Conservation (phyloP, 1,284 basidiomycete species). For the Ustilago bromivora region DNA sequence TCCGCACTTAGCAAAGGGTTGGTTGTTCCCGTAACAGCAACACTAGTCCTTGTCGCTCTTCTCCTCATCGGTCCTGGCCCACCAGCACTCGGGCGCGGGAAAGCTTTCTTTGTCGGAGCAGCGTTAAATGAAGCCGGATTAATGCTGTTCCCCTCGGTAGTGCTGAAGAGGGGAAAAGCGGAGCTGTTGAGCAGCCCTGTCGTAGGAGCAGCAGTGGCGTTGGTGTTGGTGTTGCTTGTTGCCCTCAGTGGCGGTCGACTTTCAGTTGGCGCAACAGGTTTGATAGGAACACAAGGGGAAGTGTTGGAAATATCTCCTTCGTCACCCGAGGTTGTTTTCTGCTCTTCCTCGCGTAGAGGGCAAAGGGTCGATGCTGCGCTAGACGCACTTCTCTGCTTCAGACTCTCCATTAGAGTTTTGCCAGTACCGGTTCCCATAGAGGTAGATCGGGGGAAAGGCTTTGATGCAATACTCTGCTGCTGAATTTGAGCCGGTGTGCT, state of each 20-base stretch:
- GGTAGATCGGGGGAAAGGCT: slow-evolving; percentile 15
- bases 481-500: slow-evolving; percentile 20
- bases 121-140: slow-evolving; percentile 7
- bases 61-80: slow-evolving; percentile 39
- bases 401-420: not conserved
- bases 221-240: slow-evolving; percentile 23
- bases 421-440: slow-evolving; percentile 1
- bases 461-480: slow-evolving; percentile 12
- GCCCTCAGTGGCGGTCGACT: slow-evolving; percentile 16
- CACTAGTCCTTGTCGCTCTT: slow-evolving; percentile 20
- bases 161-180: slow-evolving; percentile 1
- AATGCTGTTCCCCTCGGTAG: slow-evolving; percentile 5
- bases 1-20: slow-evolving; percentile 1
- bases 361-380: slow-evolving; percentile 7
- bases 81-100: slow-evolving; percentile 40
- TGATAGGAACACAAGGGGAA: slow-evolving; percentile 8
- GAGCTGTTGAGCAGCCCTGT: slow-evolving; percentile 9
- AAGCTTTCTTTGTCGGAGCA: slow-evolving; percentile 34
- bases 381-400: slow-evolving; percentile 22
- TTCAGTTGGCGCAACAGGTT: not conserved
- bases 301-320: slow-evolving; percentile 29
- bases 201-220: not conserved
- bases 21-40: slow-evolving; percentile 5
- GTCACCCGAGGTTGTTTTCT: slow-evolving; percentile 10
- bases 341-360: slow-evolving; percentile 19